Evolutionary conservation across 2,329 filamentous ascomycete genomes (phyloP).

Genomic region (Claviceps capensis): DNA sequence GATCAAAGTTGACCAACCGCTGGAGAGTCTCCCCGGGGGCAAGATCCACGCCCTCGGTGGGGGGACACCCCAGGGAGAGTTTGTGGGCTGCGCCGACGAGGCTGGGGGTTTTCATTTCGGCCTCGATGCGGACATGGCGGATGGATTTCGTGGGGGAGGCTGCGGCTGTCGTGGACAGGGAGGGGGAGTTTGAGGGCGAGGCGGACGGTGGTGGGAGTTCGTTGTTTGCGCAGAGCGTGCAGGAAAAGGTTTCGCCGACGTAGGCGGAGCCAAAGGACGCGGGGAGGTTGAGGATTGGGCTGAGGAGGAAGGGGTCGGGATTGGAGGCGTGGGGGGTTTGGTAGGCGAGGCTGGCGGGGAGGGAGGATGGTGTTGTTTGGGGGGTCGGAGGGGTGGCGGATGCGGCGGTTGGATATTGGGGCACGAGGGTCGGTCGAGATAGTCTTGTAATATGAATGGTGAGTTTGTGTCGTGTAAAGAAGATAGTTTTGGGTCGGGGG

Average conservation of each 20-base stretch:
- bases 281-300: slow-evolving; percentile 65
- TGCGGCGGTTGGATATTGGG: slow-evolving; percentile 51
- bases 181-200: background rate
- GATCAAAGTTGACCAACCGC: slow-evolving; percentile 68
- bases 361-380: slow-evolving; percentile 16
- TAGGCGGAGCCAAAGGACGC: slow-evolving; percentile 89
- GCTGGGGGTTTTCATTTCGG: slow-evolving; percentile 90
- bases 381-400: slow-evolving; percentile 28
- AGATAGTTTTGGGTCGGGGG: background rate
- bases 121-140: slow-evolving; percentile 67
- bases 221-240: slow-evolving; percentile 92
- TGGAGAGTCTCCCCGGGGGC: slow-evolving; percentile 57
- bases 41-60: slow-evolving; percentile 29
- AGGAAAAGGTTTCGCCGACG: slow-evolving; percentile 88
- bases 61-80: slow-evolving; percentile 36
- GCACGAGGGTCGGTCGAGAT: slow-evolving; percentile 64
- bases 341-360: slow-evolving; percentile 62
- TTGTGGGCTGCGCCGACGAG: slow-evolving; percentile 40
- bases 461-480: background rate
- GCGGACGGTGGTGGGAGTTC: slow-evolving; percentile 30
- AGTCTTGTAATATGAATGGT: slow-evolving; percentile 38
- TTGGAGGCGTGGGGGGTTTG: slow-evolving; percentile 30
- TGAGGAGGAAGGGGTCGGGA: slow-evolving; percentile 42
- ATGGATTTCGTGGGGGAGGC: slow-evolving; percentile 36
- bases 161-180: slow-evolving; percentile 26